These are phyloP conservation scores for Daldinia decipiens DNA, from an alignment of 495 filamentous ascomycete genomes.

Conservation along the genomic window DNA sequence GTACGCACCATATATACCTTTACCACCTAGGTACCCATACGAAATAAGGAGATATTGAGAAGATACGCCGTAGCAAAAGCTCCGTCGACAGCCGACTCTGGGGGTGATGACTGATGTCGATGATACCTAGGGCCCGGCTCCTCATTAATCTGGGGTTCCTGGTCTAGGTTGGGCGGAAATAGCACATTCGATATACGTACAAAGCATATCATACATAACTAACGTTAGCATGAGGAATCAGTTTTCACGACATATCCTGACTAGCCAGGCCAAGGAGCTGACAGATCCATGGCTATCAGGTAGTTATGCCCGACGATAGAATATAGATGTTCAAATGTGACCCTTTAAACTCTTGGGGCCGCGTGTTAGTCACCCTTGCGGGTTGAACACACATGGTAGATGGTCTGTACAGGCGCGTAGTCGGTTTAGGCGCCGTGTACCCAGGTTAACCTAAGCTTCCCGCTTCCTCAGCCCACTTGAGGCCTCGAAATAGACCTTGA, in stretches of 20 bases:
- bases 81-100: slow-evolving; percentile 22
- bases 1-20: neutral
- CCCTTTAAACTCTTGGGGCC: neutral
- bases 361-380: neutral
- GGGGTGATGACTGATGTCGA: slow-evolving; percentile 6
- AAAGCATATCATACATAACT: slow-evolving; percentile 19
- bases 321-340: neutral
- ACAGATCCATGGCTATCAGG: neutral
- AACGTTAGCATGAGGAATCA: neutral
- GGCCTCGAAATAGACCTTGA: slow-evolving; percentile 2
- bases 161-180: slow-evolving; percentile 33
- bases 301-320: slow-evolving; percentile 12
- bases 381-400: slow-evolving; percentile 26
- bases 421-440: slow-evolving; percentile 27
- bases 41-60: neutral
- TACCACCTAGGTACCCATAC: slow-evolving; percentile 4
- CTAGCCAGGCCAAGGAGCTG: slow-evolving; percentile 9
- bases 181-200: slow-evolving; percentile 18
- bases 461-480: neutral
- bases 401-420: slow-evolving; percentile 15
- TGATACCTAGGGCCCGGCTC: slow-evolving; percentile 9
- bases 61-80: slow-evolving; percentile 15
- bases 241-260: slow-evolving; percentile 20
- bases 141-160: slow-evolving; percentile 28
- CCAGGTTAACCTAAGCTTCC: slow-evolving; percentile 4